Base-by-base conservation (phyloP, 2,329 filamentous ascomycete genomes). In the Hypomyces rosellus region DNA sequence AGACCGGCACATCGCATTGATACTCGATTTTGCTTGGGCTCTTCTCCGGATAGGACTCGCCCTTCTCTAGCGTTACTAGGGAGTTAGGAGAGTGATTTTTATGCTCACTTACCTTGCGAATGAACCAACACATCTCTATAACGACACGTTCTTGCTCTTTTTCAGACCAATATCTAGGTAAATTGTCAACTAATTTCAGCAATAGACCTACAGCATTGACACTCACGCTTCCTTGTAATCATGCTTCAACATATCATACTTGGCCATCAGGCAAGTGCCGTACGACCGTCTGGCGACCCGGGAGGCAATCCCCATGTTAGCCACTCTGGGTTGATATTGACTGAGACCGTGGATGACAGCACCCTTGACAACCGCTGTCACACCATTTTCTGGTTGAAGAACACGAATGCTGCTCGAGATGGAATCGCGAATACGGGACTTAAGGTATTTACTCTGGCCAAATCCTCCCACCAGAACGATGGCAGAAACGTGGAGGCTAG, bases 401-500 rank as follows among this genome's bases (percentile, higher is more conserved):
- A 80, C 68, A 25, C 71, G 63, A 7, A 72, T 67, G 5, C 61
- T 58, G 7, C 55, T 46, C 8, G 63, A 56, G 7, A 75, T 61
- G 1, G 67, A 59, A 40, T 67, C 59, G 42, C 64, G 61, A 7
- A 78, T 58, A 11, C 69, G 63, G 49, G 69, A 62, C 55, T 70
- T 71, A 15, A 77, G 63, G 55, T 76, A 75, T 18, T 63, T 64
- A 15, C 69, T 75, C 38, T 70, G 66, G 3, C 74, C 73, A 48
- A 77, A 77, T 1, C 75, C 74, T 15, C 74, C 74, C 12, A 77
- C 74, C 5, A 78, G 65, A 4, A 77, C 63, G 4, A 77, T 68
- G 13, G 71, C 67, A 1, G 66, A 58, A 11, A 70, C 59, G 11
- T 63, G 60, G 16, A 59, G 57, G 14, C 63, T 65, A 3, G 64